Percentiles rank a stretch among this genome's conserved stretches.
phyloP scores from a whole-genome alignment of 2,329 filamentous ascomycete genomes.

The Paecilomyces sp. region DNA sequence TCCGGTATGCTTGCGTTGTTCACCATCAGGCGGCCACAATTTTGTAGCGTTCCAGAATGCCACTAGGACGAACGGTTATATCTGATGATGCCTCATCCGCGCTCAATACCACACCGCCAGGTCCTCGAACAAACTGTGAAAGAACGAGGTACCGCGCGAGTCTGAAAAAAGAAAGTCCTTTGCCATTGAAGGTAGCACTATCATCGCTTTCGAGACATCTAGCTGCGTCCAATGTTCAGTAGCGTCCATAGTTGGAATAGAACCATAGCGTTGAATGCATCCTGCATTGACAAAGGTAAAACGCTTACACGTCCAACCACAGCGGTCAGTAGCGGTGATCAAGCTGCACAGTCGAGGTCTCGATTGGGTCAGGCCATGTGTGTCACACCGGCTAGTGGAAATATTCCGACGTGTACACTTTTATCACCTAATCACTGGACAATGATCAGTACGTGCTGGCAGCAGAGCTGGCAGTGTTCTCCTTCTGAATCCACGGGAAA shows the following conservation, averaged over 20 bases:
- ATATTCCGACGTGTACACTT: background rate
- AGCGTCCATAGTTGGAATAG: background rate
- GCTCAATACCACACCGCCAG: background rate
- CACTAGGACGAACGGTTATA: background rate
- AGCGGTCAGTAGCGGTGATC: background rate
- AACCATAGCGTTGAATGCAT: background rate
- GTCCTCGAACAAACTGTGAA: background rate
- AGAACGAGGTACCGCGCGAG: background rate
- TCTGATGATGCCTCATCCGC: background rate
- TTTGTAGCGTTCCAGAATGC: background rate
- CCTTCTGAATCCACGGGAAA: background rate
- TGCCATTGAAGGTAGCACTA: background rate
- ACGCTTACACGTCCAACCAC: background rate
- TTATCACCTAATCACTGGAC: background rate
- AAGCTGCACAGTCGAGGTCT: background rate
- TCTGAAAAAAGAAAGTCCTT: background rate
- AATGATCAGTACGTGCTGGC: background rate
- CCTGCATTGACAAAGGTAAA: background rate
- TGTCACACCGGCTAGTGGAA: background rate
- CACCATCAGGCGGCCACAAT: background rate
- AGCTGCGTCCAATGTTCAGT: background rate
- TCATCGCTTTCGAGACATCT: background rate
- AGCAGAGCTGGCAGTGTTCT: background rate
- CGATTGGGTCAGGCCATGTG: background rate
- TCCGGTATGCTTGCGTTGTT: background rate